Conservation (phyloP, 2,329 filamentous ascomycete species). For the Alternaria solani region DNA sequence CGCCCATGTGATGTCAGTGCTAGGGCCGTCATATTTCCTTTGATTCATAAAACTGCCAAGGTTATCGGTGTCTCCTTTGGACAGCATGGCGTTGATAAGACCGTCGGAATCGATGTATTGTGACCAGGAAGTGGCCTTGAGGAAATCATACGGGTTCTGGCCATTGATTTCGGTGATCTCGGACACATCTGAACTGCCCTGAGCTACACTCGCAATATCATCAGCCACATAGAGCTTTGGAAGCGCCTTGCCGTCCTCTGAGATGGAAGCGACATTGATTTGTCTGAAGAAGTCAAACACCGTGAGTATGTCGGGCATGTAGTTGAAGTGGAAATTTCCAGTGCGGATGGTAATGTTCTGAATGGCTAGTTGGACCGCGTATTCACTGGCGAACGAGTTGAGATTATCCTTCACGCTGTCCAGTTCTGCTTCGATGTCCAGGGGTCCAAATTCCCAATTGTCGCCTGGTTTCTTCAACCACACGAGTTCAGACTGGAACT, state of each 20-base stretch:
- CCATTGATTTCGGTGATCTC: constrained; percentile 39
- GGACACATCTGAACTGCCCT: constrained; percentile 30
- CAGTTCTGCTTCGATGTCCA: constrained; percentile 47
- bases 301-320: constrained; percentile 38
- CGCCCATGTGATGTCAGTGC: constrained; percentile 41
- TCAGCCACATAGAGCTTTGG: constrained; percentile 44
- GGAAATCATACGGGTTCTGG: constrained; percentile 33
- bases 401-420: constrained; percentile 44
- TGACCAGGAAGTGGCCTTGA: constrained; percentile 26
- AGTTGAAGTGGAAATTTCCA: constrained; percentile 41
- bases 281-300: constrained; percentile 30
- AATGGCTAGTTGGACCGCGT: constrained; percentile 48
- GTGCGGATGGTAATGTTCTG: constrained; percentile 34
- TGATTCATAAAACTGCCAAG: constrained; percentile 27
- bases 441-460: constrained; percentile 42
- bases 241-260: constrained; percentile 40
- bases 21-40: constrained; percentile 31
- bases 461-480: constrained; percentile 47
- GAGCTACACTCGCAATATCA: constrained; percentile 27
- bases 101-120: constrained; percentile 37
- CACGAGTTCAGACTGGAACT: constrained; percentile 48
- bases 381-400: constrained; percentile 44
- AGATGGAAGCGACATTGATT: constrained; percentile 38
- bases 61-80: constrained; percentile 32
- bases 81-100: constrained; percentile 31